Evolutionary conservation across 345 rosid species (phyloP).

Genomic region (Citrus hindsii): DNA sequence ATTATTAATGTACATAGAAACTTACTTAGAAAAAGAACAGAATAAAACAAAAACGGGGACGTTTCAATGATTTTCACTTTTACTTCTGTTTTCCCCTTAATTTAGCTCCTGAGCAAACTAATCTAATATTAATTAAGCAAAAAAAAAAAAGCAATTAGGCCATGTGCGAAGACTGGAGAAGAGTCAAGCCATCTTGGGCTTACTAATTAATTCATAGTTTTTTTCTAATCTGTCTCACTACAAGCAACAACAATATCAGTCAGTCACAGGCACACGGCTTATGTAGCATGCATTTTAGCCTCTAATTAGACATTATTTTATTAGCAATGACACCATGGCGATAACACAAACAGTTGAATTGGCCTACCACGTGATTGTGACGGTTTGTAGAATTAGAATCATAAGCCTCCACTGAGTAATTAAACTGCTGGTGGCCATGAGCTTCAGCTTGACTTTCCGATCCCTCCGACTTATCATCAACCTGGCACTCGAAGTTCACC

Average conservation of each 20-base stretch:
- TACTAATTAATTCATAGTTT: neutral
- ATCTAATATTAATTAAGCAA: neutral
- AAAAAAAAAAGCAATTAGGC: constrained; percentile 4
- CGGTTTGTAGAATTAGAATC: constrained; percentile 34
- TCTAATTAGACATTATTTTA: neutral
- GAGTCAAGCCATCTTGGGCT: constrained; percentile 7
- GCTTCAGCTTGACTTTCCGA: constrained; percentile 43
- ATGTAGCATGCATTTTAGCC: neutral
- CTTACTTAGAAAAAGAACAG: neutral
- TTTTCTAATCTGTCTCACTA: constrained; percentile 27
- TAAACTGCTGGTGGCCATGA: constrained; percentile 22
- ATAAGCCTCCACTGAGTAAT: constrained; percentile 28
- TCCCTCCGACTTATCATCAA: constrained; percentile 51
- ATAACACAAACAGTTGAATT: neutral
- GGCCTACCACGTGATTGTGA: constrained; percentile 41
- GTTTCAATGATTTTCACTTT: constrained; percentile 14
- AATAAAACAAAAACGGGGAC: neutral
- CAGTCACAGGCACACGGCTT: neutral
- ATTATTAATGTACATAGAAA: neutral
- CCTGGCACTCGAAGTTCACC: constrained; percentile 85
- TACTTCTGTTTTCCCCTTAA: neutral
- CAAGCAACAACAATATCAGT: constrained; percentile 24
- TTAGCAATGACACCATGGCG: neutral
- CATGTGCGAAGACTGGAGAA: constrained; percentile 17
- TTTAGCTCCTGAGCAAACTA: neutral